Evolutionary conservation across 2,329 filamentous ascomycete genomes (phyloP).

Genomic region (Grosmannia clavigera): DNA sequence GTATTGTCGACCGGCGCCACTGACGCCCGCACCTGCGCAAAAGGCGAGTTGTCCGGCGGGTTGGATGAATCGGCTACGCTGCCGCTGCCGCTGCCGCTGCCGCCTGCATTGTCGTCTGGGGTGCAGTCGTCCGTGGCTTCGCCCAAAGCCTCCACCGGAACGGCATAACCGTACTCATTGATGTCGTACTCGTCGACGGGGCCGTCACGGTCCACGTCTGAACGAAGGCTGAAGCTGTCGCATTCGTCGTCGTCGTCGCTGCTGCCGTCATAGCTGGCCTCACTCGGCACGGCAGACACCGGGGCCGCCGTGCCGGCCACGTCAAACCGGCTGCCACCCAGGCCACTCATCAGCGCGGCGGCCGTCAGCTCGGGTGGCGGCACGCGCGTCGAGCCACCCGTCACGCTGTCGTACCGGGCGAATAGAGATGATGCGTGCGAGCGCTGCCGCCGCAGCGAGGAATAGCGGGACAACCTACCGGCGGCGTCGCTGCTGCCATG

Average conservation of each 20-base stretch:
- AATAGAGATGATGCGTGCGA: slow-evolving; percentile 10
- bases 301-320: slow-evolving; percentile 35
- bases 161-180: slow-evolving; percentile 1
- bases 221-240: neutral
- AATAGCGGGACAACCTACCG: slow-evolving; percentile 1
- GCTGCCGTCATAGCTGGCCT: slow-evolving; percentile 23
- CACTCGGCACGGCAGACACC: slow-evolving; percentile 33
- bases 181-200: neutral
- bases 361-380: slow-evolving; percentile 38
- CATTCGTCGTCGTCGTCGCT: neutral
- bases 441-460: slow-evolving; percentile 7
- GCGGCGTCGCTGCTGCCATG: neutral
- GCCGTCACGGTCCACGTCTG: neutral
- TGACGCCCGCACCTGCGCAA: slow-evolving; percentile 68
- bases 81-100: neutral
- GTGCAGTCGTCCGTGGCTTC: neutral
- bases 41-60: slow-evolving; percentile 58
- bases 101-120: neutral
- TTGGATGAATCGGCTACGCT: slow-evolving; percentile 31
- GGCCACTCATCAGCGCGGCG: slow-evolving; percentile 36
- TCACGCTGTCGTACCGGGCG: slow-evolving; percentile 10
- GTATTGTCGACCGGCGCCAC: slow-evolving; percentile 66
- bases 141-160: neutral
- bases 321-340: slow-evolving; percentile 25
- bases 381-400: slow-evolving; percentile 12